Evolutionary conservation across 1,284 basidiomycete species (phyloP).

Genomic region (Puccinia horiana): DNA sequence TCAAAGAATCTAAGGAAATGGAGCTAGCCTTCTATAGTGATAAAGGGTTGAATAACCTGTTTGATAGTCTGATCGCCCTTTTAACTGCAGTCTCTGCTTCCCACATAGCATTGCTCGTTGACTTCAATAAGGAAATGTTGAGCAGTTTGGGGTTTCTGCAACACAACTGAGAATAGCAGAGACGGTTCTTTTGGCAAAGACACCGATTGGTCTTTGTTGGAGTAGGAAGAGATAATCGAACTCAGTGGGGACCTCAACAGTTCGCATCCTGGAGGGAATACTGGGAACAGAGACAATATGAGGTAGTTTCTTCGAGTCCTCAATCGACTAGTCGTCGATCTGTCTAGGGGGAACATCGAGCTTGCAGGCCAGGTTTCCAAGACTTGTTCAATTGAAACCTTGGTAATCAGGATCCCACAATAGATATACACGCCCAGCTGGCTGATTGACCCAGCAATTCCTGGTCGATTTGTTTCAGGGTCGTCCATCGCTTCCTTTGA

Average conservation of each 20-base stretch:
- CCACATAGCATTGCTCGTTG: too few relatives aligned
- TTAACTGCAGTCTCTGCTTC: too few relatives aligned
- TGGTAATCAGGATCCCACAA: slow-evolving; percentile 69
- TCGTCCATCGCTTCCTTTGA: slow-evolving; percentile 1
- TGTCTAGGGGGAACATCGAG: slow-evolving; percentile 75
- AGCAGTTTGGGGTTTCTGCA: too few relatives aligned
- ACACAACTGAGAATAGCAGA: too few relatives aligned
- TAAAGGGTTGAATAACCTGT: too few relatives aligned
- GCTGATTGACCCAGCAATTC: slow-evolving; percentile 72
- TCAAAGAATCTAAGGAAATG: too few relatives aligned
- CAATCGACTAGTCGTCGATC: slow-evolving; percentile 84
- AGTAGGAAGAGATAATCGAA: neutral
- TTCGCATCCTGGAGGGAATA: slow-evolving; percentile 52
- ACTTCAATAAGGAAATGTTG: too few relatives aligned
- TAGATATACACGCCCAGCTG: slow-evolving; percentile 79
- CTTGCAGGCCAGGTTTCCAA: slow-evolving; percentile 70
- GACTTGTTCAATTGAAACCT: slow-evolving; percentile 85
- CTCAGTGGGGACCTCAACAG: slow-evolving; percentile 50
- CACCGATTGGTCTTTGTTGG: slow-evolving; percentile 53
- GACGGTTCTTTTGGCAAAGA: slow-evolving; percentile 56
- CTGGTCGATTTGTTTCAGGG: slow-evolving; percentile 1
- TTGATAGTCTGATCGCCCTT: too few relatives aligned
- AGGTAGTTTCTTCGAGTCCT: slow-evolving; percentile 74
- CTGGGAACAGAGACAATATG: slow-evolving; percentile 63
- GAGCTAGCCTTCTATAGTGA: too few relatives aligned